Evolutionary conservation across 805 yeast genomes (phyloP), one percentile per base, ranked within the genome.

Genomic region (Saccharomyces kudriavzevii): DNA sequence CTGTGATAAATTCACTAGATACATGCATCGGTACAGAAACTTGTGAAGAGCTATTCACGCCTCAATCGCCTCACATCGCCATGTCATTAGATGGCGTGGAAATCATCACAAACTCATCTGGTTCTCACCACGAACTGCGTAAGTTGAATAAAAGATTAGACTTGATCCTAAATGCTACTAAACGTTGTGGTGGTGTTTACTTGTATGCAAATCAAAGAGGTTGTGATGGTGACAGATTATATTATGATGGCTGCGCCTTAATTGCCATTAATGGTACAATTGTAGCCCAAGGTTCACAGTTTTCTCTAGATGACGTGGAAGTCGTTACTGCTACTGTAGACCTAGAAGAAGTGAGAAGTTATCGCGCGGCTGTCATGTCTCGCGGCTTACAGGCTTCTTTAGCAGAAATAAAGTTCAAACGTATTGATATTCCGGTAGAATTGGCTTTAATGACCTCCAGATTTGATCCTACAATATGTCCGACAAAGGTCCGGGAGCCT

Each of bases 61-160:
- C 99, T 1, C 85, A 89, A 59, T 84, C 96, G 3, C 99, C 99
- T 2, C 97, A 92, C 69, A 87, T 94, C 53, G 82, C 82, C 20
- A 84, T 92, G 89, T 81, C 96, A 0, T 74, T 94, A 31, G 97
- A 90, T 69, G 99, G 99, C 46, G 96, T 92, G n/a, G 99, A 94
- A 70, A 91, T 94, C 63, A 78, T 94, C 66, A 90, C 97, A 46
- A 94, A 94, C 67, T 89, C 97, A 0, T 85, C 95, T 4, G 99
- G 99, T 1, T 87, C 96, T n/a, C 99, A 94, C 67, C 99, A 94
- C 68, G 97, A 94, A 72, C 77, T 94, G 58, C 77, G 99, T 57
- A 94, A 94, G 67, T 77, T 95, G 58, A 82, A 92, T 71, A 83
- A 89, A 5, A 80, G 99, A 63, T 75, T 94, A 74, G 80, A 85